A percentile compares a stretch with the other conserved stretches of the same genome.
phyloP scores from a whole-genome alignment of 495 filamentous ascomycete species.

The Tuber umbilicatum region DNA sequence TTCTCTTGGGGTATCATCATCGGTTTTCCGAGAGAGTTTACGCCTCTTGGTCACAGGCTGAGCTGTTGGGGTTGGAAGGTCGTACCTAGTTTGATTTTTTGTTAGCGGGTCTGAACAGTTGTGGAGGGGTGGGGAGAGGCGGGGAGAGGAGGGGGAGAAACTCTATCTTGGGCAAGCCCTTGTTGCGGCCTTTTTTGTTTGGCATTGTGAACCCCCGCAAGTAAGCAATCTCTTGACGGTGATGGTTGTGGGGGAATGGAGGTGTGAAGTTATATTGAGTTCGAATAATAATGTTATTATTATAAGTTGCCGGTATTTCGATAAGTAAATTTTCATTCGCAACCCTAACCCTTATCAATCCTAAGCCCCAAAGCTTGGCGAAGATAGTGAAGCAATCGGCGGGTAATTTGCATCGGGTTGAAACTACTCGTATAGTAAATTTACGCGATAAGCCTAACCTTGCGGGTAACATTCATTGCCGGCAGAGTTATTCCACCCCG shows the following conservation, averaged over 20 bases:
- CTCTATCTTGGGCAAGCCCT: slow-evolving; percentile 43
- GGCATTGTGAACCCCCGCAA: slow-evolving; percentile 10
- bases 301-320: no score
- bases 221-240: not conserved
- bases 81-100: slow-evolving; percentile 24
- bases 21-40: slow-evolving; percentile 47
- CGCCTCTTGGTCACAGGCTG: slow-evolving; percentile 43
- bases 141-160: slow-evolving; percentile 30
- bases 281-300: not conserved
- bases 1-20: slow-evolving; percentile 77
- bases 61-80: slow-evolving; percentile 33
- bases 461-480: not conserved
- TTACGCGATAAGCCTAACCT: not conserved
- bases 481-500: not conserved
- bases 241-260: not conserved
- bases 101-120: slow-evolving; percentile 16
- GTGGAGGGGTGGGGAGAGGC: not conserved
- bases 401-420: not conserved
- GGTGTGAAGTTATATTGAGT: not conserved
- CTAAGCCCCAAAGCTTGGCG: not conserved
- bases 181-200: slow-evolving; percentile 37
- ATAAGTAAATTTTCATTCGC: not conserved
- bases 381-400: not conserved
- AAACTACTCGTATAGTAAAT: not conserved
- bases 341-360: slow-evolving; percentile 1